These are phyloP conservation scores for Neurospora terricola DNA, from an alignment of 495 filamentous ascomycete species.

Conservation along the genomic window DNA sequence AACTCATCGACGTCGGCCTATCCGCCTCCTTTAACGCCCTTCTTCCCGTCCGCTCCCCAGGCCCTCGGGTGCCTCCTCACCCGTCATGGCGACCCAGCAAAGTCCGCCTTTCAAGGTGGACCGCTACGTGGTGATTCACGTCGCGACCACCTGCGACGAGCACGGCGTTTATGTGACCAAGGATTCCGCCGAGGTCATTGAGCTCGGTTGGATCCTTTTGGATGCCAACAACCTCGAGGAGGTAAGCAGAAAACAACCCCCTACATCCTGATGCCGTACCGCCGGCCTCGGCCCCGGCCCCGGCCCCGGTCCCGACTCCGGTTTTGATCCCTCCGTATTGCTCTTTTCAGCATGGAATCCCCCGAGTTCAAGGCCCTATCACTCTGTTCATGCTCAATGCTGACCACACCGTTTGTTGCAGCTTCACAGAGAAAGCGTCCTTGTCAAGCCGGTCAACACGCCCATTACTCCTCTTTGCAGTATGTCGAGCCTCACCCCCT, in stretches of 20 bases:
- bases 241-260: conserved; percentile 41
- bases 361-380: neutral
- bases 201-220: conserved; percentile 93
- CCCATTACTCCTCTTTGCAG: conserved; percentile 98
- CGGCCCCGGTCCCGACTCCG: neutral
- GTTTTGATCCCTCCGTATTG: neutral
- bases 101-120: conserved; percentile 57
- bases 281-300: neutral
- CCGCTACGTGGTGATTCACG: conserved; percentile 94
- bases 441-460: conserved; percentile 96
- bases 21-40: neutral
- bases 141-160: conserved; percentile 97
- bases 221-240: conserved; percentile 87
- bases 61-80: conserved; percentile 1
- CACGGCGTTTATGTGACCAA: conserved; percentile 99
- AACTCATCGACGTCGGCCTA: neutral
- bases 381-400: neutral
- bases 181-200: conserved; percentile 97
- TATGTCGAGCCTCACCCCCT: conserved; percentile 45
- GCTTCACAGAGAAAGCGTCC: conserved; percentile 88
- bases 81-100: conserved; percentile 36
- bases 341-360: neutral
- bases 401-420: conserved; percentile 29
- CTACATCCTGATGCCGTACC: neutral
- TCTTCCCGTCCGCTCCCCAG: neutral